Base-by-base conservation (phyloP, 106 monocot species). In the Acanthochlamys bracteata region DNA sequence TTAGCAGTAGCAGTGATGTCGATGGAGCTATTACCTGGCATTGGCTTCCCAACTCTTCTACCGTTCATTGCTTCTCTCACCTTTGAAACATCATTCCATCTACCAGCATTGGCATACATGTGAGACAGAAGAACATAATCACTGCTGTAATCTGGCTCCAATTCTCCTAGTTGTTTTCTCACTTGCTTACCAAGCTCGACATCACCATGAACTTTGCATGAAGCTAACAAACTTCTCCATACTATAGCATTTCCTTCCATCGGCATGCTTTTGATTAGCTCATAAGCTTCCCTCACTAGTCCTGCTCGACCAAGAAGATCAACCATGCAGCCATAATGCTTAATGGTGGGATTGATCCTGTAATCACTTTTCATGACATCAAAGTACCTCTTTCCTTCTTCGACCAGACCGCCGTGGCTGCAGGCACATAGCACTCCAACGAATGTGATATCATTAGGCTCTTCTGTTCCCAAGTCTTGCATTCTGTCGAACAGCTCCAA, bases 241-340 rank as follows among this genome's bases (percentile, higher is more conserved):
- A 86, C 65, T 39, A 86, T 72, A 12, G 79, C 79, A 54, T 76
- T 86, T 19, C 79, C 55, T 57, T 79, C 73, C 66, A 76, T 69
- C 12, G 79, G 79, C 82, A 79, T 86, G 60, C 27, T 40, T 9
- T 39, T 70, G 25, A 79, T 69, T 13, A 86, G 41, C 20, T 76
- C 71, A 55, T 82, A 79, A 0, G 76, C 86, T 61, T 82, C 86
- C 49, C 47, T 59, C 12, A 82, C 41, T 10, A 76, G 65, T 22
- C 86, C 86, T n/a, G 82, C 73, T 26, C 79, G 43, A 13, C 79
- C 79, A 8, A 86, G 82, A 17, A 86, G 68, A 71, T 86, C 82
- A 4, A 82, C 76, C 73, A 79, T 33, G 74, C 82, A 82, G 26
- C 86, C 86, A 42, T 79, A 86, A 54, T 86, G 86, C 43, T 41